These are phyloP conservation scores for Taiozyma sp. DNA, from an alignment of 1,139 yeast genomes.

Conservation along the genomic window DNA sequence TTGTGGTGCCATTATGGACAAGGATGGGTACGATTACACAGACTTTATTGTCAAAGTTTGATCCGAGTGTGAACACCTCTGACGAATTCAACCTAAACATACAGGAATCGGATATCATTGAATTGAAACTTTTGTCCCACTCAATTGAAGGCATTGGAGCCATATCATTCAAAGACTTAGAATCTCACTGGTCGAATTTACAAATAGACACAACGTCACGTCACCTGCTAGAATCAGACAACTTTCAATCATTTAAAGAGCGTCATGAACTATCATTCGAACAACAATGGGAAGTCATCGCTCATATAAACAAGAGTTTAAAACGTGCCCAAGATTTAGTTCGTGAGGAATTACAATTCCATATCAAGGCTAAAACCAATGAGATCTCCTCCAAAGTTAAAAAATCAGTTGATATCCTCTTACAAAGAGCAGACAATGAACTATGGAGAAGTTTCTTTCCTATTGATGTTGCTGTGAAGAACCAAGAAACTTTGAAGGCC, in stretches of 20 bases:
- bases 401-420: slow-evolving; percentile 37
- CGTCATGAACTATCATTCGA: slow-evolving; percentile 20
- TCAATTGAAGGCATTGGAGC: slow-evolving; percentile 9
- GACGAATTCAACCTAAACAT: slow-evolving; percentile 6
- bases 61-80: slow-evolving; percentile 22
- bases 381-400: slow-evolving; percentile 36
- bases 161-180: slow-evolving; percentile 16
- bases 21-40: slow-evolving; percentile 21
- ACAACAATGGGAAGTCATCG: slow-evolving; percentile 32
- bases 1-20: slow-evolving; percentile 6
- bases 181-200: slow-evolving; percentile 19
- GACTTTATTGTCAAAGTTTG: slow-evolving; percentile 25
- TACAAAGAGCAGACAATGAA: slow-evolving; percentile 46
- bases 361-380: slow-evolving; percentile 24
- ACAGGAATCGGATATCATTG: slow-evolving; percentile 7
- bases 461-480: slow-evolving; percentile 15
- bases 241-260: slow-evolving; percentile 33
- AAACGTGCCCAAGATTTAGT: slow-evolving; percentile 39
- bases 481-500: slow-evolving; percentile 27
- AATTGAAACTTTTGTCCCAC: slow-evolving; percentile 8
- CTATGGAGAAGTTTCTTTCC: slow-evolving; percentile 30
- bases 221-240: slow-evolving; percentile 39
- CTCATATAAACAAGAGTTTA: slow-evolving; percentile 30
- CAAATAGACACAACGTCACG: slow-evolving; percentile 27
- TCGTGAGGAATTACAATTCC: slow-evolving; percentile 9